A percentile compares a stretch with the other conserved stretches of the same genome.
phyloP scores from a whole-genome alignment of 2,329 filamentous ascomycete genomes.

The Endoconidiophora laricicola region DNA sequence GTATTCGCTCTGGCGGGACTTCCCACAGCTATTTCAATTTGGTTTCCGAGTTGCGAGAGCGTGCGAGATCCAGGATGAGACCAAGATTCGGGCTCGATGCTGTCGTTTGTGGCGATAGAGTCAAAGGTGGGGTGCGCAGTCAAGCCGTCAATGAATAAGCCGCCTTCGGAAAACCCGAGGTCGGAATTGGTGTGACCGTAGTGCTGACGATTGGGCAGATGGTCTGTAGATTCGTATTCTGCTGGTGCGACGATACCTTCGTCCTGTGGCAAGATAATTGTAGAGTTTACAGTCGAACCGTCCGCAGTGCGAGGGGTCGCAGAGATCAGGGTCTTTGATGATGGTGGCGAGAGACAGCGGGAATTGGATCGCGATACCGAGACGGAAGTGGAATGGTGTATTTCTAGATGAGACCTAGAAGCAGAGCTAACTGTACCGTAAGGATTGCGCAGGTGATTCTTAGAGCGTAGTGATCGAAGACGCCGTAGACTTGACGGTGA shows the following conservation, averaged over 20 bases:
- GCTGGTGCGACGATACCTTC: background rate
- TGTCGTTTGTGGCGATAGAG: background rate
- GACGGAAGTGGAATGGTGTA: conserved; percentile 9
- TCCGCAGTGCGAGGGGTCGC: background rate
- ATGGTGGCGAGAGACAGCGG: background rate
- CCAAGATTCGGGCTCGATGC: too few relatives aligned
- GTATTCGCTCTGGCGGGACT: too few relatives aligned
- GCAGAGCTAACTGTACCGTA: conserved; percentile 2
- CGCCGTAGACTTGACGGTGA: conserved; percentile 3
- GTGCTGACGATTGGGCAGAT: background rate
- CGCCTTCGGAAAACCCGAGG: background rate
- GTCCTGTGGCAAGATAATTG: background rate
- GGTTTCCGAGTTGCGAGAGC: too few relatives aligned
- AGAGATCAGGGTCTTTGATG: background rate
- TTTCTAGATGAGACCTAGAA: conserved; percentile 6
- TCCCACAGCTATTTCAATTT: too few relatives aligned
- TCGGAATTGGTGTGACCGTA: background rate
- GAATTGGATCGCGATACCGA: background rate
- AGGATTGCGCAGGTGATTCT: background rate
- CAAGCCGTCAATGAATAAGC: conserved; percentile 9
- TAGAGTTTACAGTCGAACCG: too few relatives aligned
- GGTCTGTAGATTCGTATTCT: background rate
- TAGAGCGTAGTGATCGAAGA: conserved; percentile 4
- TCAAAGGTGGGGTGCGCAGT: conserved; percentile 2
- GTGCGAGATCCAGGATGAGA: too few relatives aligned